phyloP scores from a whole-genome alignment of 768 basidiomycete genomes.

The Termitomyces sp. region DNA sequence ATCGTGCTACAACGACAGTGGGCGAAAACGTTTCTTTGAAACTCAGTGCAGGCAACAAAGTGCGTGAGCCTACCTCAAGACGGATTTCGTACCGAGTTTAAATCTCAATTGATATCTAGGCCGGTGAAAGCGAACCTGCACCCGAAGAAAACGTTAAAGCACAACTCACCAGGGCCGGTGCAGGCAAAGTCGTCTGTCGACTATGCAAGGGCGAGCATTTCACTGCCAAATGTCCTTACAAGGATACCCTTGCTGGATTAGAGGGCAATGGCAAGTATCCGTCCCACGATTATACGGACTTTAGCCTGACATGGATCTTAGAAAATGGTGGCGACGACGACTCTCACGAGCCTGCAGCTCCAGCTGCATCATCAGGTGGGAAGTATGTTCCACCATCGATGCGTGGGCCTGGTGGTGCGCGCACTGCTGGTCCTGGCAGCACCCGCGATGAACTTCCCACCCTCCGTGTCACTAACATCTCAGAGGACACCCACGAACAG shows the following conservation, averaged over 20 bases:
- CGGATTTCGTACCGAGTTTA: background rate
- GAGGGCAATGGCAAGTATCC: constrained; percentile 47
- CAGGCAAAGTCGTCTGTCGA: constrained; percentile 87
- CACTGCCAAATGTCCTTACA: constrained; percentile 98
- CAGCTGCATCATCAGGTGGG: constrained; percentile 44
- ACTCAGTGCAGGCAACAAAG: constrained; percentile 57
- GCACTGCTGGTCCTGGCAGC: constrained; percentile 60
- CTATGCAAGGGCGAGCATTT: constrained; percentile 97
- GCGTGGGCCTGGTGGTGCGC: constrained; percentile 58
- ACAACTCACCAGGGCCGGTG: constrained; percentile 66
- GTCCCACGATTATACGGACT: background rate
- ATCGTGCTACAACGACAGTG: constrained; percentile 90
- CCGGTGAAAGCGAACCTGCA: constrained; percentile 60
- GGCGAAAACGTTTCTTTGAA: constrained; percentile 53
- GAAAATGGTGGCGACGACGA: constrained; percentile 36
- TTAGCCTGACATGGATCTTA: constrained; percentile 1
- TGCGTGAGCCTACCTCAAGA: constrained; percentile 16
- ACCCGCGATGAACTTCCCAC: constrained; percentile 91
- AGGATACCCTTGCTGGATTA: constrained; percentile 82
- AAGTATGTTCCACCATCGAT: constrained; percentile 96
- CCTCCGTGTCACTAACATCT: constrained; percentile 94
- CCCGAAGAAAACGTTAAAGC: constrained; percentile 62
- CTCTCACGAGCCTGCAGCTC: constrained; percentile 24
- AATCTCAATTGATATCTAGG: constrained; percentile 25
- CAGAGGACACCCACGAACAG: constrained; percentile 90